Evolutionary conservation across 148 eudicot species (phyloP).

Genomic region (Cornus kousa): DNA sequence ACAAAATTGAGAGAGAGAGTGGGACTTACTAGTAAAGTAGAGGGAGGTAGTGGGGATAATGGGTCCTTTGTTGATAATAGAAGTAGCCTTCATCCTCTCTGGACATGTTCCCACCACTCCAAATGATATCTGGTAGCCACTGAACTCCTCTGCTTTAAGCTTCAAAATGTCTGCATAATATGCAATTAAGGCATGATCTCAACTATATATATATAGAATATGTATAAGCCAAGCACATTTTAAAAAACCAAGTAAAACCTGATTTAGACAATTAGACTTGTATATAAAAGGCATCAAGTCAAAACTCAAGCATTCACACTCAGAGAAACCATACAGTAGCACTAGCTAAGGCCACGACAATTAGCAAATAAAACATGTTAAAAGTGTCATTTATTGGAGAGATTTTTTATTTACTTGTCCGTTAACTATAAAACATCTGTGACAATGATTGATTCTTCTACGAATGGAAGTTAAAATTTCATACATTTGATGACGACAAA

Average conservation of each 20-base stretch:
- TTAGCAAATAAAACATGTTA: neutral
- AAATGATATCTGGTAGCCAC: neutral
- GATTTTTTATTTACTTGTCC: neutral
- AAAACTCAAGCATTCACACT: too few relatives aligned
- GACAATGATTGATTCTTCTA: neutral
- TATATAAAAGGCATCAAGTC: neutral
- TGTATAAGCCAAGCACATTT: neutral
- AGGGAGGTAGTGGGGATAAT: conserved; percentile 18
- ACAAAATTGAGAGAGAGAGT: neutral
- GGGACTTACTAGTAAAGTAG: conserved; percentile 17
- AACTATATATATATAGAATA: neutral
- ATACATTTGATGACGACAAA: neutral
- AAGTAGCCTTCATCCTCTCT: conserved; percentile 39
- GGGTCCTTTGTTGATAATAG: conserved; percentile 27
- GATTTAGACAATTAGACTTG: neutral
- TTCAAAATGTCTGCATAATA: too few relatives aligned
- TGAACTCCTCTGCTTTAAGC: too few relatives aligned
- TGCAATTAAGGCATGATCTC: too few relatives aligned
- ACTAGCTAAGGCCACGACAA: neutral
- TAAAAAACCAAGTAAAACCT: neutral
- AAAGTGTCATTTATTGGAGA: neutral
- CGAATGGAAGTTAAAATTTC: neutral
- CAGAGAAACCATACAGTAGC: neutral
- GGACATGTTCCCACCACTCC: conserved; percentile 23
- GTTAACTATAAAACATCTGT: neutral